phyloP scores from a whole-genome alignment of 257 asterid genomes.

The Petrea volubilis region DNA sequence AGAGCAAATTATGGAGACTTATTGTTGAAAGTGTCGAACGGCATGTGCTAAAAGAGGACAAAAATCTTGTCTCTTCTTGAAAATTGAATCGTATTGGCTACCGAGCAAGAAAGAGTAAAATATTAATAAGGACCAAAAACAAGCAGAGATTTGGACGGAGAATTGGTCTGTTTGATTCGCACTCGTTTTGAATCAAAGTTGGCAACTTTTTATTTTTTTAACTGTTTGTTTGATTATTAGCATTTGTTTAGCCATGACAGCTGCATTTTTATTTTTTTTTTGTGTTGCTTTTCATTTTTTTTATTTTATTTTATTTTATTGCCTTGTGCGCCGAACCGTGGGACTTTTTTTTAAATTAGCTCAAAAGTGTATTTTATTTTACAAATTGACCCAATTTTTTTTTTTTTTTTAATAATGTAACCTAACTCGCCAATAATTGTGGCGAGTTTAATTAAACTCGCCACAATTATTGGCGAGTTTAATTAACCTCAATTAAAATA shows the following conservation, averaged over 20 bases:
- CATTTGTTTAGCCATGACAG: conserved; percentile 8
- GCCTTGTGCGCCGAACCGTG: too few species aligned
- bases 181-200: conserved; percentile 9
- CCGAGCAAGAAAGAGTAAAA: not conserved
- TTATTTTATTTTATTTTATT: too few species aligned
- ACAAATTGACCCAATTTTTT: too few species aligned
- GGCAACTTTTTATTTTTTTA: not conserved
- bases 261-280: not conserved
- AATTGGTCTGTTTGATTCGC: not conserved
- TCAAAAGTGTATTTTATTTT: too few species aligned
- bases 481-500: too few species aligned
- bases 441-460: too few species aligned
- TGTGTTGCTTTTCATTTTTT: not conserved
- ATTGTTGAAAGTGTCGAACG: not conserved
- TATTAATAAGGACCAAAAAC: not conserved
- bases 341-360: too few species aligned
- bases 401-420: too few species aligned
- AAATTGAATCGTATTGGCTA: not conserved
- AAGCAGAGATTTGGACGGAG: not conserved
- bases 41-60: too few species aligned
- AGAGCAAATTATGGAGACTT: not conserved
- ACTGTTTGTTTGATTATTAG: not conserved
- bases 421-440: too few species aligned
- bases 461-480: too few species aligned
- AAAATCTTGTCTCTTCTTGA: too few species aligned